Evolutionary conservation across 148 eudicot species (phyloP), one percentile per base, ranked within the genome.

Genomic region (Silene latifolia): DNA sequence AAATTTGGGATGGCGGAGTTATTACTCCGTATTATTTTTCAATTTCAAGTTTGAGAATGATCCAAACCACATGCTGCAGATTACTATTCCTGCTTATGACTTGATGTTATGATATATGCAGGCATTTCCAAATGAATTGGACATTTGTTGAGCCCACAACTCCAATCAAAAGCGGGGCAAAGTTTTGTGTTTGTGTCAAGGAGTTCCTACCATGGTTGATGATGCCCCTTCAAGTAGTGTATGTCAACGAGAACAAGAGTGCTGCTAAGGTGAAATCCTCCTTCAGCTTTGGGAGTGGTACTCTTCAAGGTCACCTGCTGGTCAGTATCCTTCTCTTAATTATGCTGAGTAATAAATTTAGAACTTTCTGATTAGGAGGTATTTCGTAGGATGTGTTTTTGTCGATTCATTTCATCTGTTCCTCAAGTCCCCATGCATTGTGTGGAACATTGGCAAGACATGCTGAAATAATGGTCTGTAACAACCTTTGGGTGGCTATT

Each of bases 111-210:
- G 7, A 57, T 81, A 53, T 83, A n/a, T 78, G 72, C 85, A 93
- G 97, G 87, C 98, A 95, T 85, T 95, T 95, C 72, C 90, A 88
- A 39, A 78, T 92, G 85, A 85, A 84, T 27, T 95, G 97, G 97
- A 85, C 97, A 18, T 95, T 87, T 74, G 98, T 95, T 66, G 91
- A 95, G 76, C 84, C 90, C 24, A 82, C 87, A 51, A 88, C 89
- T 76, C 91, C 97, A 20, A 70, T 89, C 58, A 87, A 88, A 86
- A 84, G 47, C 27, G 97, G 93, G 72, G 85, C 35, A 46, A 90
- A 86, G 80, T 90, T 95, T 63, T 92, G 98, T 78, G 98, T 86
- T 63, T 95, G 96, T 82, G 90, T 85, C 25, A 90, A 95, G 76
- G 89, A 88, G 82, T 71, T 95, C 56, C 59, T 95, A 46, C 98